Percentiles rank a stretch among this genome's conserved stretches.
Conservation (phyloP, 1,139 yeast species). For the Taphrina pruni region DNA sequence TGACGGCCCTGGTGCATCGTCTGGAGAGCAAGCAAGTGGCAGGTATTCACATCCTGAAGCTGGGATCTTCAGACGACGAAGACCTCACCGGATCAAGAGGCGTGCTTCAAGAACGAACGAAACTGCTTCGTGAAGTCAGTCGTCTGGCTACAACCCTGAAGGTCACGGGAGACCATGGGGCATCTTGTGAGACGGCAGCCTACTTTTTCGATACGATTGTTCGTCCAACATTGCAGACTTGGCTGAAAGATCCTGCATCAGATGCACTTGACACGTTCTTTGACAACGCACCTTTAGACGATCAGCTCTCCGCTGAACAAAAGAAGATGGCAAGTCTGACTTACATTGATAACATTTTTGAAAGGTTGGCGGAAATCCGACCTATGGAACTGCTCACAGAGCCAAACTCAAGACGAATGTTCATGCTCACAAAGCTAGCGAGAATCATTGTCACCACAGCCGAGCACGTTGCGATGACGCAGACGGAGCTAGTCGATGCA, state of each 20-base stretch:
- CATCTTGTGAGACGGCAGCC: slow-evolving; percentile 56
- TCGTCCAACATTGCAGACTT: slow-evolving; percentile 51
- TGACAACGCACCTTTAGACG: slow-evolving; percentile 44
- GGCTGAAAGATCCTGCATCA: slow-evolving; percentile 49
- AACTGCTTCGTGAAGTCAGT: slow-evolving; percentile 51
- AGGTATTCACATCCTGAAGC: background rate
- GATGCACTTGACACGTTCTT: slow-evolving; percentile 48
- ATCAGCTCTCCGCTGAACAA: slow-evolving; percentile 41
- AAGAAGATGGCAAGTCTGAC: slow-evolving; percentile 43
- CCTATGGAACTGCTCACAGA: slow-evolving; percentile 52
- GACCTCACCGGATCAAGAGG: background rate
- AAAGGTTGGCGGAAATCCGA: slow-evolving; percentile 50
- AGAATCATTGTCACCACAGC: slow-evolving; percentile 52
- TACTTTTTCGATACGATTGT: slow-evolving; percentile 53
- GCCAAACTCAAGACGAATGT: slow-evolving; percentile 47
- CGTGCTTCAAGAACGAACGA: background rate
- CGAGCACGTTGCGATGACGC: slow-evolving; percentile 47
- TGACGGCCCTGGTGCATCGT: background rate
- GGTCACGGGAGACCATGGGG: slow-evolving; percentile 56
- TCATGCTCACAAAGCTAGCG: slow-evolving; percentile 50
- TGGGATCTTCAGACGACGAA: background rate
- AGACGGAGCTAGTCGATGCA: slow-evolving; percentile 46
- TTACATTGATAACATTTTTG: slow-evolving; percentile 50
- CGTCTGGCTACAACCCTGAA: slow-evolving; percentile 52
- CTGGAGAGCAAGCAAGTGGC: background rate